A percentile compares a stretch with the other conserved stretches of the same genome.
Conservation (phyloP, 2,329 filamentous ascomycete genomes). For the Fusarium veterinarium region DNA sequence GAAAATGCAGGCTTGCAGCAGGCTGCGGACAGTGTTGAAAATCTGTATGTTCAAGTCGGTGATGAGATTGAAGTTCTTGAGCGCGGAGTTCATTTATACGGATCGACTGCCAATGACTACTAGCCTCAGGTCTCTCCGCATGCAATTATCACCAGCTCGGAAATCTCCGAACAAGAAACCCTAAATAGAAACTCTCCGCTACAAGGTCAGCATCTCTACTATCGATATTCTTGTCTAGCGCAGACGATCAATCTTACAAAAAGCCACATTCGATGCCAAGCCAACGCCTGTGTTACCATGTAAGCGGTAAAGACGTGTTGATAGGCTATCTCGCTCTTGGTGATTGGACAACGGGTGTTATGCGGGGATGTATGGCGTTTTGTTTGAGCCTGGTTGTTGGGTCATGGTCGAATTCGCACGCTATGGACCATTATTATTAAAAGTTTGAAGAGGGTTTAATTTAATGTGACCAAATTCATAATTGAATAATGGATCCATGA, state of each 20-base stretch:
- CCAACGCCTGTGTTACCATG: background rate
- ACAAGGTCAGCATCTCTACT: background rate
- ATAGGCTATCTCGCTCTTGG: background rate
- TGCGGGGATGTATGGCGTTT: background rate
- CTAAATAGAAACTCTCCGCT: background rate
- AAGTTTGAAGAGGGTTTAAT: background rate
- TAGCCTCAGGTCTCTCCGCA: background rate
- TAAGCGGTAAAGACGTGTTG: background rate
- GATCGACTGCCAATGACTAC: constrained; percentile 45
- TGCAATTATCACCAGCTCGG: background rate
- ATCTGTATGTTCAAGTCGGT: constrained; percentile 39
- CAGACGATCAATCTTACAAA: background rate
- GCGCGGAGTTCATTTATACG: constrained; percentile 43
- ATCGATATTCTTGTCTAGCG: background rate
- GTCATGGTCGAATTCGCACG: background rate
- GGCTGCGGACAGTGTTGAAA: background rate
- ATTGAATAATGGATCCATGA: too few relatives aligned
- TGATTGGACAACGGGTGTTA: background rate
- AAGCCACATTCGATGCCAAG: background rate
- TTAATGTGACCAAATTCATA: too few relatives aligned
- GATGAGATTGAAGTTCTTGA: constrained; percentile 47
- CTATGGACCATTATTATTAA: background rate
- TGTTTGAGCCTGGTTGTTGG: background rate
- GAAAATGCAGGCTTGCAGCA: constrained; percentile 35
- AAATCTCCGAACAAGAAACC: background rate